Base-by-base conservation (phyloP, 2,329 filamentous ascomycete species). In the Neoarthrinium moseri region DNA sequence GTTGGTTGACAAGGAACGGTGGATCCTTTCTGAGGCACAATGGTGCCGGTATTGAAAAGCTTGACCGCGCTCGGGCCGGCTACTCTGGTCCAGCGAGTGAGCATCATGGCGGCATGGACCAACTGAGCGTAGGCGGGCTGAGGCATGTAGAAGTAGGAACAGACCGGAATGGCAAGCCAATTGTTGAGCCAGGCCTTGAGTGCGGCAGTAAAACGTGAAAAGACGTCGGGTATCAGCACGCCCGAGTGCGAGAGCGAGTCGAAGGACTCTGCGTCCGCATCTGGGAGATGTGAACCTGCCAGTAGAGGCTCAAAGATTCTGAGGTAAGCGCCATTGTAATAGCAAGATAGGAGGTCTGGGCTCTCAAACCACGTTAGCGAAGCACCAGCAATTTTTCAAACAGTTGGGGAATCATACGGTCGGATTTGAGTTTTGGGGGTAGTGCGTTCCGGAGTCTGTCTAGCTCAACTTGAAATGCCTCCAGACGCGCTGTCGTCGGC, bases 81-180 rank as follows among this genome's bases (percentile, higher is more conserved):
- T 20, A 38, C 5, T 17, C 35, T 21, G 18, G 22, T 15, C 35
- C 35, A 38, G 20, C 35, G 35, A 24, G 22, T 15, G 22, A 38
- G 18, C 35, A 38, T 38, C 35, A 22, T 38, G 35, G 35, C 35
- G 18, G 22, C 35, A 24, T 38, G 35, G n/a, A 24, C 22, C 18
- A 38, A 7, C 35, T 20, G n/a, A 21, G 35, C 4, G 35, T 22
- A 38, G 20, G 22, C 22, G 22, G 35, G 35, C 20, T 38, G 35
- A 2, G 35, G 35, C 35, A 38, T 38, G 20, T 38, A 38, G 35
- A 38, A 38, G 20, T 38, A 38, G 7, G 35, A 38, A 24, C 35
- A 38, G 20, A 38, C 35, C 11, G 35, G 35, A 7, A 38, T 12
- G 35, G 35, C 22, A 38, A 38, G 35, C 35, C 35, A 38, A 15